Conservation (phyloP, 2,329 filamentous ascomycete genomes). For the Ceratocystis alfenasii region DNA sequence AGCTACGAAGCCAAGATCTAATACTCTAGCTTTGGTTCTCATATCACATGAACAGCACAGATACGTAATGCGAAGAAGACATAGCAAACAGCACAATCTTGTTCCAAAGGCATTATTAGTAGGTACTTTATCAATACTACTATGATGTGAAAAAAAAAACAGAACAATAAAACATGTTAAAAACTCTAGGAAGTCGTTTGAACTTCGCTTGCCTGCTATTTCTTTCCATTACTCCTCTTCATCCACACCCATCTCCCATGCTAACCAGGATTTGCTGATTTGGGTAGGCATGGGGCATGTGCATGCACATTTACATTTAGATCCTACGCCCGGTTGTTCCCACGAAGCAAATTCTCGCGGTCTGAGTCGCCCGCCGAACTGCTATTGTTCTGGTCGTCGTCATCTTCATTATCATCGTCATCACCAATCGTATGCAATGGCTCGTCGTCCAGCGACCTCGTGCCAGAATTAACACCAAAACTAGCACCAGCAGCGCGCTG, state of each 20-base stretch:
- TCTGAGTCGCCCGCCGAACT: slow-evolving; percentile 32
- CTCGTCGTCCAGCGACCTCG: slow-evolving; percentile 13
- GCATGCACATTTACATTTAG: neutral
- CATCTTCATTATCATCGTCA: slow-evolving; percentile 24
- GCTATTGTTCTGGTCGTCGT: slow-evolving; percentile 34
- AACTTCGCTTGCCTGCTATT: neutral
- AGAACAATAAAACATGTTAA: neutral
- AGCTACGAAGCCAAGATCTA: neutral
- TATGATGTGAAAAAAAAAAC: neutral
- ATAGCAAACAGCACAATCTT: neutral
- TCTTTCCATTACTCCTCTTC: neutral
- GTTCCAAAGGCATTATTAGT: neutral
- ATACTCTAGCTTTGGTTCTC: neutral
- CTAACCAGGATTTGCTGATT: neutral
- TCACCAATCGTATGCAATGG: slow-evolving; percentile 23
- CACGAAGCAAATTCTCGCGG: slow-evolving; percentile 26
- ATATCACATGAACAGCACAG: neutral
- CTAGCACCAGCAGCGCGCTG: neutral
- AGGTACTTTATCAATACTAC: neutral
- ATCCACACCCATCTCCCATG: neutral
- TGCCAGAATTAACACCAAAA: neutral
- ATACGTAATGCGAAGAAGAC: slow-evolving; percentile 10
- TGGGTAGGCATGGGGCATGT: neutral
- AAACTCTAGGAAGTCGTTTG: neutral
- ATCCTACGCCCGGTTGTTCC: neutral